Evolutionary conservation across 176 grass and related monocot genomes (phyloP).

Genomic region (Oryza meridionalis): DNA sequence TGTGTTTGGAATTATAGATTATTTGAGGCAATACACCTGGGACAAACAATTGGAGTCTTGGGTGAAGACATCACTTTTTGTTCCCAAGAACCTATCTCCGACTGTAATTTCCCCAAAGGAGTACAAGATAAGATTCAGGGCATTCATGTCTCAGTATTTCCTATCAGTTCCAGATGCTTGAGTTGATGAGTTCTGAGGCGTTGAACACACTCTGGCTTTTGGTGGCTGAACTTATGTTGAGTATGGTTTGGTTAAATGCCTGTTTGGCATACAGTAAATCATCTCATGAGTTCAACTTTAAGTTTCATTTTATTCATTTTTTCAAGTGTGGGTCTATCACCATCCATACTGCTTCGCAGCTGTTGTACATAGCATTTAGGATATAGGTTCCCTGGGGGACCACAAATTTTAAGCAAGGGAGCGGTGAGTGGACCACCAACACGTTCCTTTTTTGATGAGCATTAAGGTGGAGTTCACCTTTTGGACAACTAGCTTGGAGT

Average conservation of each 20-base stretch:
- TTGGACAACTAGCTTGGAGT: not conserved
- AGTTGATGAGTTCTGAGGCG: constrained; percentile 29
- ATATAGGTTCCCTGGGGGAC: constrained; percentile 5
- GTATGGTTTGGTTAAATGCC: constrained; percentile 9
- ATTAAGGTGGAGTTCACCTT: constrained; percentile 12
- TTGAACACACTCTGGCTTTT: constrained; percentile 32
- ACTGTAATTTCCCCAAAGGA: constrained; percentile 86
- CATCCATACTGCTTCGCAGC: constrained; percentile 38
- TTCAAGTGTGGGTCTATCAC: constrained; percentile 32
- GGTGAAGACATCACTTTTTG: constrained; percentile 88
- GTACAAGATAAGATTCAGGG: constrained; percentile 82
- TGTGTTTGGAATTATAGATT: constrained; percentile 94
- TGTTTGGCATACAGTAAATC: constrained; percentile 6
- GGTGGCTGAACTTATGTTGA: constrained; percentile 9
- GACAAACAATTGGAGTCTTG: constrained; percentile 93
- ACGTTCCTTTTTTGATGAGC: constrained; percentile 28
- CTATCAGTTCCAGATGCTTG: constrained; percentile 67
- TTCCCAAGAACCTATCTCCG: constrained; percentile 79
- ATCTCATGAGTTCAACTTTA: constrained; percentile 35
- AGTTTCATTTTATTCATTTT: constrained; percentile 25
- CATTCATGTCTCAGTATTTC: constrained; percentile 69
- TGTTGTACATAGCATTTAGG: constrained; percentile 56
- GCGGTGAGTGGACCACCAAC: constrained; percentile 8
- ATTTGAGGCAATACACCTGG: constrained; percentile 89
- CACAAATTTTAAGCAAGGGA: constrained; percentile 38